Evolutionary conservation across 1,284 basidiomycete species (phyloP), one percentile per base, ranked within the genome.

Genomic region (Rugosomyces carneus): DNA sequence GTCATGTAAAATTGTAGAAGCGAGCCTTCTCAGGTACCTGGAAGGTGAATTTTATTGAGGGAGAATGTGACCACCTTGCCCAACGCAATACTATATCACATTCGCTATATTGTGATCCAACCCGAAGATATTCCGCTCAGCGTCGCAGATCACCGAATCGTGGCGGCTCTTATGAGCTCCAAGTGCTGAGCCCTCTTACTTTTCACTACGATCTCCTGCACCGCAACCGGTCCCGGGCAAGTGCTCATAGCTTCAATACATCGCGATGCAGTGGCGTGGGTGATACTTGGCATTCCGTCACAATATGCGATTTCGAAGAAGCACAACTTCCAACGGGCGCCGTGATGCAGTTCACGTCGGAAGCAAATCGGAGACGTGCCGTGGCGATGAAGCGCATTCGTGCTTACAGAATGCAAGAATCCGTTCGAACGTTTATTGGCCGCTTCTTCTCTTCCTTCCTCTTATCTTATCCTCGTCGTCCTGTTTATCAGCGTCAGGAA

Each of bases 91-190:
- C 10, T 26, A 10, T 26, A 26, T 31, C 13, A 8, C 13, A 31
- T 31, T n/a, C 29, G 29, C 29, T 13, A 31, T 11, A 8, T 8
- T 26, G 24, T 26, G 5, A 26, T 10, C 13, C 13, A 11, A 19
- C 31, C 48, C 44, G 47, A 45, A 19, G 46, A 44, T 50, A 11
- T 18, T 48, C 46, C 43, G 31, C 11, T 26, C 13, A 13, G 13
- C 13, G 4, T 10, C 13, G 7, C 29, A 31, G 29, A 31, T n/a
- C 3, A 13, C 29, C 29, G 13, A 31, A n/a, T 11, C 29, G 13
- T 31, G 29, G 4, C 29, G 11, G 29, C 29, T n/a, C n/a, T n/a
- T n/a, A n/a, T n/a, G n/a, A n/a, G n/a, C n/a, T n/a, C n/a, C n/a
- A n/a, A n/a, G n/a, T n/a, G n/a, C n/a, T n/a, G n/a, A n/a, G n/a